A percentile compares a stretch with the other conserved stretches of the same genome.
These are phyloP conservation scores for Daedalea quercina DNA, from an alignment of 768 basidiomycete genomes.

Conservation along the genomic window DNA sequence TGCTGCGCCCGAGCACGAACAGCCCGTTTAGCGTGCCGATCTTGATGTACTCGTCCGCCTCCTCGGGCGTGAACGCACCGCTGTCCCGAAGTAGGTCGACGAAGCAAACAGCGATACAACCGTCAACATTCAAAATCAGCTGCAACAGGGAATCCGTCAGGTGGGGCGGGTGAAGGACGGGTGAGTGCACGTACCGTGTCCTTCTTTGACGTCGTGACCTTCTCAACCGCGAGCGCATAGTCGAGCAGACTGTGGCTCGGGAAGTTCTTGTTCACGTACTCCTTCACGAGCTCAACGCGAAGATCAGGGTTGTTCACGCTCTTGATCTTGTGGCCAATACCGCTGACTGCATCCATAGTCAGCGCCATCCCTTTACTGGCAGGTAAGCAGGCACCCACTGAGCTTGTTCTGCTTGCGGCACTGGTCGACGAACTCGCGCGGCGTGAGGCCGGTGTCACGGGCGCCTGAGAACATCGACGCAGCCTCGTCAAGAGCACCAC, in stretches of 20 bases:
- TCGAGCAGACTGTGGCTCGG: conserved; percentile 89
- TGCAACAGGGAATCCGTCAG: conserved; percentile 17
- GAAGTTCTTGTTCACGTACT: conserved; percentile 94
- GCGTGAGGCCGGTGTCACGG: conserved; percentile 85
- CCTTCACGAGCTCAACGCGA: conserved; percentile 90
- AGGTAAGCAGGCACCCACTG: conserved; percentile 42
- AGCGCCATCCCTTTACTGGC: not conserved
- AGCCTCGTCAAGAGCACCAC: conserved; percentile 97
- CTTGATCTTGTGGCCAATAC: conserved; percentile 99
- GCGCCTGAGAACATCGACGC: conserved; percentile 93
- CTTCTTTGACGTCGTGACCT: conserved; percentile 96
- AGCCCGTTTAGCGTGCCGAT: conserved; percentile 94
- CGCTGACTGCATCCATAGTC: conserved; percentile 53
- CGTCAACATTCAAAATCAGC: conserved; percentile 96
- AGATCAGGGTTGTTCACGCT: conserved; percentile 94
- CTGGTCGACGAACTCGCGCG: conserved; percentile 96
- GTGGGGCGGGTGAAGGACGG: not conserved
- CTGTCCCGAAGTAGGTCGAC: conserved; percentile 89
- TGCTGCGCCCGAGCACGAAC: conserved; percentile 95
- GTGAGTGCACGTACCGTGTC: conserved; percentile 59
- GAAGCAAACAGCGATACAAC: conserved; percentile 93
- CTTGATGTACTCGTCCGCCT: conserved; percentile 97
- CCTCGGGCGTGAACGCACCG: conserved; percentile 92
- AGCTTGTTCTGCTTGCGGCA: conserved; percentile 92
- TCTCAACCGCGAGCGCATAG: conserved; percentile 95